These are phyloP conservation scores for Talaromyces pinophilus DNA, from an alignment of 2,329 filamentous ascomycete genomes.

Conservation along the genomic window DNA sequence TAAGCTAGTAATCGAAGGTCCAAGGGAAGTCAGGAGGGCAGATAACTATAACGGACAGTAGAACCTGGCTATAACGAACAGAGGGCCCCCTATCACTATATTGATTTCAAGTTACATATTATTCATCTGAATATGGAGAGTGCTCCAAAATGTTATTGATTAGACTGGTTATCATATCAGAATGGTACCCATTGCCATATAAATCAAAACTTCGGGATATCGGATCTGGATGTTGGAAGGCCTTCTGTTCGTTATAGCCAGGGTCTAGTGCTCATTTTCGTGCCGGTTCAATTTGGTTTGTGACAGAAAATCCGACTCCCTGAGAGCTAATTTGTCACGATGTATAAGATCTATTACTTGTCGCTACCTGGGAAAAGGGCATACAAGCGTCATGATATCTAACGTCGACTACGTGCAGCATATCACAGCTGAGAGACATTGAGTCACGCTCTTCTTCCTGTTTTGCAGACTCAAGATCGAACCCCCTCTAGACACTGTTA, in stretches of 20 bases:
- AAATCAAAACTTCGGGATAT: no score
- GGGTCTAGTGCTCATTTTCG: background rate
- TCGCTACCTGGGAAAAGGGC: background rate
- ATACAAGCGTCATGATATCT: background rate
- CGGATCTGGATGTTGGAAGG: no score
- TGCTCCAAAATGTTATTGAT: no score
- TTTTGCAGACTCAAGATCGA: background rate
- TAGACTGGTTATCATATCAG: no score
- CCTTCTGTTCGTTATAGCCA: no score
- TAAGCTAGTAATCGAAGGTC: background rate
- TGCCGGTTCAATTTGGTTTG: background rate
- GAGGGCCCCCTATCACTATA: no score
- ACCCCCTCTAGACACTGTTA: background rate
- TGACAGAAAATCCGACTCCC: background rate
- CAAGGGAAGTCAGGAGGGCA: background rate
- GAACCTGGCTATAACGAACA: no score
- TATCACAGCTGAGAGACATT: background rate
- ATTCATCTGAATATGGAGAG: no score
- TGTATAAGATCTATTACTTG: background rate
- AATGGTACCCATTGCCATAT: no score
- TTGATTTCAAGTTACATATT: no score
- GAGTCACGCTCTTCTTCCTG: background rate
- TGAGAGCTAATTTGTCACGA: background rate
- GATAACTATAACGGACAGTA: background rate
- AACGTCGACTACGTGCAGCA: background rate